Evolutionary conservation across 2,329 filamentous ascomycete genomes (phyloP), one percentile per base, ranked within the genome.

Genomic region (Xylaria arbuscula): DNA sequence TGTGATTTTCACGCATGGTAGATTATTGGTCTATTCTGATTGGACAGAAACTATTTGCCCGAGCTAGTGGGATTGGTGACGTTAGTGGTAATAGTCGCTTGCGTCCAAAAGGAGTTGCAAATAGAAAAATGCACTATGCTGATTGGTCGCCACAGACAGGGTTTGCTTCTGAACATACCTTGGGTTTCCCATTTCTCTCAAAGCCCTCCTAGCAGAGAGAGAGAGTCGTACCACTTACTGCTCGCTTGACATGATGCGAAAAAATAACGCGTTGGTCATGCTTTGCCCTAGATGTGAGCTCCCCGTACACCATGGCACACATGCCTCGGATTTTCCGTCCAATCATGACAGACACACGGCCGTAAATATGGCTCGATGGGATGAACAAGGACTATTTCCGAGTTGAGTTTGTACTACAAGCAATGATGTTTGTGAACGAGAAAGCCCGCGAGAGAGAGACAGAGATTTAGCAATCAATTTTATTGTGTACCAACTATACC

Each of bases 91-190:
- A 56, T 75, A 74, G 72, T 74, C 71, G 64, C 69, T 64, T 69
- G 68, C 70, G 61, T 65, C 70, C 69, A 56, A 64, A 72, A 71
- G 59, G 72, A 69, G 70, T 70, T 74, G 70, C 62, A 71, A 70
- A 73, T 76, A 75, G 68, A 71, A 71, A 77, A 78, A 76, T 70
- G 17, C 71, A 62, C 69, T 72, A 57, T 66, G 38, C 66, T 78
- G 68, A 78, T 78, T 78, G 77, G 77, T 34, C 56, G 1, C 19
- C 9, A 7, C 17, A n/a, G 67, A 67, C 71, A 73, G 67, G 75
- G 74, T 24, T 51, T 40, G 10, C 24, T 51, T n/a, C 34, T 42
- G 55, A 59, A 64, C 60, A 67, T 63, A 61, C 61, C n/a, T 40
- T 61, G 10, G 61, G 47, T 61, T 10, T 48, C 40, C 36, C 22